Evolutionary conservation across 2,329 filamentous ascomycete genomes (phyloP).

Genomic region (Elsinoe perseae): DNA sequence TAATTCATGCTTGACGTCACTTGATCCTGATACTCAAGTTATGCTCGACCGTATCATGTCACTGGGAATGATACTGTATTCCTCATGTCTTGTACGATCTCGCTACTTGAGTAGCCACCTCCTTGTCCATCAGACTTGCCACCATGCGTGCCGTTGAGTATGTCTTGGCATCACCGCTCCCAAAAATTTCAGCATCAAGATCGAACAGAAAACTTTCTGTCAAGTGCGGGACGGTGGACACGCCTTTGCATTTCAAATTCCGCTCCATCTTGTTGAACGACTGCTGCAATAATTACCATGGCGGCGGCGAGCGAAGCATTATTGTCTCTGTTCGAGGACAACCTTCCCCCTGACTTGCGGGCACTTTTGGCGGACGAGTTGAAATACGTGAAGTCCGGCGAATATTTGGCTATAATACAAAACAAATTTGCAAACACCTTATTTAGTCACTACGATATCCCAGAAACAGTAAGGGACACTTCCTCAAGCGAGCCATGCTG

Average conservation of each 20-base stretch:
- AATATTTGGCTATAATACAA: conserved; percentile 36
- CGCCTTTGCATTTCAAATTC: too few relatives aligned
- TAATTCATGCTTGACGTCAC: background rate
- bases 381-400: conserved; percentile 34
- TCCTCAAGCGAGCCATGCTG: conserved; percentile 32
- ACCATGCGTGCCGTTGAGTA: too few relatives aligned
- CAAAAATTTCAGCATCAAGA: background rate
- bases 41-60: background rate
- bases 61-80: background rate
- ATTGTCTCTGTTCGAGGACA: conserved; percentile 34
- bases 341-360: conserved; percentile 37
- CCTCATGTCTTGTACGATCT: too few relatives aligned
- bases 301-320: conserved; percentile 37
- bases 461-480: conserved; percentile 28
- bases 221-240: too few relatives aligned
- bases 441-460: conserved; percentile 30
- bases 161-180: background rate
- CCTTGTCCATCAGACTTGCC: too few relatives aligned
- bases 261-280: too few relatives aligned
- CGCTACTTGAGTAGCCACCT: too few relatives aligned
- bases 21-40: too few relatives aligned
- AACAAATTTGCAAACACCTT: conserved; percentile 34
- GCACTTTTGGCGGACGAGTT: conserved; percentile 32
- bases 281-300: background rate
- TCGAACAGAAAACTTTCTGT: background rate